Evolutionary conservation across 2,329 filamentous ascomycete genomes (phyloP).

Genomic region (Pyrenochaeta sp.): DNA sequence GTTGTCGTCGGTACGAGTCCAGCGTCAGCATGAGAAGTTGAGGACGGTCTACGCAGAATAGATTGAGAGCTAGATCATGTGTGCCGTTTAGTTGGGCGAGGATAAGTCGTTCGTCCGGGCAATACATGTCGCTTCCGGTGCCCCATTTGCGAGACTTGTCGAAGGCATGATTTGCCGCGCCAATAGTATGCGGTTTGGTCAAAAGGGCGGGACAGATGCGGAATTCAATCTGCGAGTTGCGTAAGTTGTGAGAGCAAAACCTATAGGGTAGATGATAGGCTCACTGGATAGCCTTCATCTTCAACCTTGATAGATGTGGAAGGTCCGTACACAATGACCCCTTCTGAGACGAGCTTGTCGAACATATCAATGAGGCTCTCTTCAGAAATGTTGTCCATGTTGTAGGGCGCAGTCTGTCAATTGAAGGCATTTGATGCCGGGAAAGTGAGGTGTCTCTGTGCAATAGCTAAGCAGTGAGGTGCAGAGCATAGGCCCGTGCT

Average conservation of each 20-base stretch:
- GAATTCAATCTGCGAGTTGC: conserved; percentile 38
- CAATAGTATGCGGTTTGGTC: conserved; percentile 41
- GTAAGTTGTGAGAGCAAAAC: conserved; percentile 1
- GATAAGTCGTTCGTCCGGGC: conserved; percentile 54
- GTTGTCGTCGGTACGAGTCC: conserved; percentile 58
- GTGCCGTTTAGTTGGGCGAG: conserved; percentile 52
- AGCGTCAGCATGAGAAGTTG: conserved; percentile 59
- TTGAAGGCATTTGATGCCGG: neutral
- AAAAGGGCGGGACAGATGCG: conserved; percentile 39
- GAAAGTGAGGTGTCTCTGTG: conserved; percentile 11
- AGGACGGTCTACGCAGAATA: conserved; percentile 59
- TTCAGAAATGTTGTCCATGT: conserved; percentile 24
- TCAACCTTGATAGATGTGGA: conserved; percentile 28
- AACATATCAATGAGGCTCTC: conserved; percentile 25
- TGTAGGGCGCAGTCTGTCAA: neutral
- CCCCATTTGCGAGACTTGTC: conserved; percentile 37
- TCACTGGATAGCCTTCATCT: conserved; percentile 39
- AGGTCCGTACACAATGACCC: conserved; percentile 34
- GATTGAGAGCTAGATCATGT: conserved; percentile 59
- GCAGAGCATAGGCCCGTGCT: conserved; percentile 14
- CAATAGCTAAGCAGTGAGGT: conserved; percentile 1
- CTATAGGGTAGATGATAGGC: neutral
- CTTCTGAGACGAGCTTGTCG: conserved; percentile 36
- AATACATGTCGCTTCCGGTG: conserved; percentile 53
- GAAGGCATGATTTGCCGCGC: conserved; percentile 28